Base-by-base conservation (phyloP, 2,329 filamentous ascomycete species). In the Diaporthe batatas region DNA sequence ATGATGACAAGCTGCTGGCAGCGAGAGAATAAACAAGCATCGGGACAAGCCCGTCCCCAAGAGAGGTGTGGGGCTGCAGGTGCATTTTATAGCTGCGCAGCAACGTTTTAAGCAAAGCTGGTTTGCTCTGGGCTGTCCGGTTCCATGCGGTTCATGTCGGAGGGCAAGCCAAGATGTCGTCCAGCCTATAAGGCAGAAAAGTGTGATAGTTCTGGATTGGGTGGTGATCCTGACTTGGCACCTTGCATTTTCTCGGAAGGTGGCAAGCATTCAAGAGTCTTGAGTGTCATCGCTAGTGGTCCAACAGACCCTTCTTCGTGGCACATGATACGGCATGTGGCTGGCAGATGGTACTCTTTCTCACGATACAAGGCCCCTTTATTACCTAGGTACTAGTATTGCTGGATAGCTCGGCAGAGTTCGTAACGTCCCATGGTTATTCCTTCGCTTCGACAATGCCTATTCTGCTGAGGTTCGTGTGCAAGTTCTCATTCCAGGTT, bases 241-340 rank as follows among this genome's bases (percentile, higher is more conserved):
- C 44, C 62, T 65, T 65, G 62, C 44, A 53, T 67, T 67, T 39
- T 67, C 62, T 67, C 47, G 62, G 62, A 67, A 67, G 62, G 62
- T 67, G 62, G 32, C 62, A 67, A 67, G 62, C 62, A 53, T 67
- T 21, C 14, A 12, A 53, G 53, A 67, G 62, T 67, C 62, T 67
- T 67, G 62, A 53, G 62, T 67, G 62, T 53, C 47, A 67, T 29
- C 16, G 14, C 44, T 67, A 67, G 62, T 51, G 47, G 62, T 67
- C 62, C 47, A 67, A 53, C 29, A 39, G 2, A 39, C 21, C 47
- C 34, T 53, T 53, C 62, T 51, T 53, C n/a, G 47, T 53, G 62
- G 32, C 62, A 39, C 62, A 67, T 65, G 62, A 51, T 65, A 51
- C 62, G 44, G 44, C 11, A 39, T 65, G 58, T 64, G 47, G 62